Base-by-base conservation (phyloP, 495 filamentous ascomycete species). In the Tuber borchii region DNA sequence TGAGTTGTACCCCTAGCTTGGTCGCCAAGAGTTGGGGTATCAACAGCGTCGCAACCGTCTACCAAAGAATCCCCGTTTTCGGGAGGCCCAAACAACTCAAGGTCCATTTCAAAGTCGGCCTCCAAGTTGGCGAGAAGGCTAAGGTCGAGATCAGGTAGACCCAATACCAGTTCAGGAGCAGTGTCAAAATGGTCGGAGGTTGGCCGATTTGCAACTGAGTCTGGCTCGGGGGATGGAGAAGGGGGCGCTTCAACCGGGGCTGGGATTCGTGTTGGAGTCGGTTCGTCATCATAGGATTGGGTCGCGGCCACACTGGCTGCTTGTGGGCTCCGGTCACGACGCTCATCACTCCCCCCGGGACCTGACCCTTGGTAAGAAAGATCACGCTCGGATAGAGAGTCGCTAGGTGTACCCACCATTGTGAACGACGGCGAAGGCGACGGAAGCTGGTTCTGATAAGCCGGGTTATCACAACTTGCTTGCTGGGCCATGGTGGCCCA, bases 41-140 rank as follows among this genome's bases (percentile, higher is more conserved):
- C 46, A 70, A 80, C 75, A 82, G 82, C 79, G 78, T 84, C 80
- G 83, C 83, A 82, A 80, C 82, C 80, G 76, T 77, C 83, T 80
- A 79, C 48, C 74, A 68, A 76, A 72, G 75, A 69, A 74, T 61
- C 72, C 74, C 56, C 70, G 26, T 74, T 12, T 74, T 80, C 73
- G 68, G 74, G 70, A 69, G 77, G 71, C 61, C 72, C 72, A 71
- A 51, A 73, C 73, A 61, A 72, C 70, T 75, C 69, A 76, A 82
- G 77, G 72, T 71, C 76, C 71, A 80, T 68, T 68, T 76, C 42
- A 2, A 56, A 70, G 73, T 45, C 48, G 51, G 56, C 75, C 61
- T 48, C 34, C 74, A 71, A 70, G 74, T 70, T 75, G 42, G 44
- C 44, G 56, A 34, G 56, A 19, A 34, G 26, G 56, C 56, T 31